Conservation (phyloP, 768 basidiomycete species). For the Amanita rimosa region DNA sequence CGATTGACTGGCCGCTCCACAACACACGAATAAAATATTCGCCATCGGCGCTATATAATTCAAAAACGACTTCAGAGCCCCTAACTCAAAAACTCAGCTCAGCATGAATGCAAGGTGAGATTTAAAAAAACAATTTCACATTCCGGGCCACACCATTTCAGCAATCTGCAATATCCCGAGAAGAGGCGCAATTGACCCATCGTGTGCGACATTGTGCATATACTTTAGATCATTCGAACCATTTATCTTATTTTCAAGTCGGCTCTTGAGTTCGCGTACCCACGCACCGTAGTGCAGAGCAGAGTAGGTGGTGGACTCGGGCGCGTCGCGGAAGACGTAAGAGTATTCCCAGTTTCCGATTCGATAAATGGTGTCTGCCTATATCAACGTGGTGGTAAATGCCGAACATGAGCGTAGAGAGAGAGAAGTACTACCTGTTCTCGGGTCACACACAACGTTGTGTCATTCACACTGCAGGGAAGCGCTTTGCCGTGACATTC, state of each 20-base stretch:
- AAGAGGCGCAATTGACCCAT: conserved; percentile 36
- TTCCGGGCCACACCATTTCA: conserved; percentile 45
- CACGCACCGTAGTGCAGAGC: conserved; percentile 35
- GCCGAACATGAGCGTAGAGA: not conserved
- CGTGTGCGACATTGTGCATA: conserved; percentile 38
- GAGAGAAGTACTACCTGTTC: conserved; percentile 18
- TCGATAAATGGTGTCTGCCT: conserved; percentile 41
- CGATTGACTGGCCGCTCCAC: conserved; percentile 39
- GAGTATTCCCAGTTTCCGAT: conserved; percentile 54
- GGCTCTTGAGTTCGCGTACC: conserved; percentile 31
- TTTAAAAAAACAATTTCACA: conserved; percentile 18
- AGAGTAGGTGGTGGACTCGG: conserved; percentile 29
- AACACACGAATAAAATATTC: conserved; percentile 32
- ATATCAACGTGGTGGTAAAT: too few species aligned
- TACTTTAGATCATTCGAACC: conserved; percentile 22
- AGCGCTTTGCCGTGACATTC: conserved; percentile 34
- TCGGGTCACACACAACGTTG: conserved; percentile 30
- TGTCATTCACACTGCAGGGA: conserved; percentile 34
- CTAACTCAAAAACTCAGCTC: conserved; percentile 10
- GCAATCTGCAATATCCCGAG: conserved; percentile 38
- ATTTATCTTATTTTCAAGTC: conserved; percentile 24
- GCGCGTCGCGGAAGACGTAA: conserved; percentile 36
- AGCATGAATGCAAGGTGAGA: not conserved
- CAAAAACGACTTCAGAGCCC: conserved; percentile 40
- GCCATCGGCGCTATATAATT: conserved; percentile 24